A percentile compares a stretch with the other conserved stretches of the same genome.
Conservation (phyloP, 1,139 yeast species). For the Meyerozyma carpophila region DNA sequence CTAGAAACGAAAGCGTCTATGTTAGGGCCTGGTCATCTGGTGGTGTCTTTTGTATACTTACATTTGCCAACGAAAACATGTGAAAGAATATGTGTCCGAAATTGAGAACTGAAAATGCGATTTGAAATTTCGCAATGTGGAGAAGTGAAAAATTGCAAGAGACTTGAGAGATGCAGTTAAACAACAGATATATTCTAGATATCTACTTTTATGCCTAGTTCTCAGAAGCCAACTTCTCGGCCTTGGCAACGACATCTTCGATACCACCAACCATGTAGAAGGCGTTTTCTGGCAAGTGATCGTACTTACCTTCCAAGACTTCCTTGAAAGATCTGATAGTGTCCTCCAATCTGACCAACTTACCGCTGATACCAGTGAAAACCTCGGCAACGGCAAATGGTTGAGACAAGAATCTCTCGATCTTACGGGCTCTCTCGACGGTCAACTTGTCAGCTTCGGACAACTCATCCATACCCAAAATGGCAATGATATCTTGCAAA, state of each 20-base stretch:
- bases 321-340: conserved; percentile 93
- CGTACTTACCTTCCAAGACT: conserved; percentile 97
- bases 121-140: not conserved
- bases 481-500: conserved; percentile 99
- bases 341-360: conserved; percentile 93
- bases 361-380: conserved; percentile 99
- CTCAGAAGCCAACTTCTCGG: conserved; percentile 96
- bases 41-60: conserved; percentile 8
- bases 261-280: conserved; percentile 99
- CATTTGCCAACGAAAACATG: conserved; percentile 18
- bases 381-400: conserved; percentile 99
- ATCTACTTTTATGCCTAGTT: conserved; percentile 49
- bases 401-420: conserved; percentile 99
- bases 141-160: not conserved
- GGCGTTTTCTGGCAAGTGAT: conserved; percentile 97
- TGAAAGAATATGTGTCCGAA: not conserved
- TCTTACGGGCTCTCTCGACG: conserved; percentile 99
- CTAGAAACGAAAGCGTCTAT: conserved; percentile 29
- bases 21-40: conserved; percentile 6
- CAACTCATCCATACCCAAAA: conserved; percentile 99
- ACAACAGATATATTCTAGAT: conserved; percentile 3
- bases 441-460: conserved; percentile 98
- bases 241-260: conserved; percentile 97
- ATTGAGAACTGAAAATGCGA: not conserved
- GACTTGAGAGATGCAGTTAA: not conserved